Conservation (phyloP, 345 rosid genomes). For the Pistacia integerrima region DNA sequence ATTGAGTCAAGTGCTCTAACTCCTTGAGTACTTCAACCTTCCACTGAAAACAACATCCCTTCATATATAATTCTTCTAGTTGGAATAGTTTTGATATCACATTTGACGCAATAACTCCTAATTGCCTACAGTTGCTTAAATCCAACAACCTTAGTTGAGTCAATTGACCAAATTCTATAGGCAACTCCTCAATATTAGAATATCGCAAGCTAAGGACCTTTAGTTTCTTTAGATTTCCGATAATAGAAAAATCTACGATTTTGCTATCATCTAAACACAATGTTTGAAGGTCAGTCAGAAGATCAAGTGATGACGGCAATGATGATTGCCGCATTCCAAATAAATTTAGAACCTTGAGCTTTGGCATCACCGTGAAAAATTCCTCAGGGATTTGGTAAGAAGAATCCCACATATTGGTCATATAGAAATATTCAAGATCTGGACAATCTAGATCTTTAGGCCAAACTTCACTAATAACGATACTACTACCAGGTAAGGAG, state of each 20-base stretch:
- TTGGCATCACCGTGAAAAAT: not conserved
- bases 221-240: not conserved
- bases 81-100: not conserved
- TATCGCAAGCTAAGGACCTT: not conserved
- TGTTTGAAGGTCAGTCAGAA: not conserved
- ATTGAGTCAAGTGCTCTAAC: not conserved
- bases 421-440: not conserved
- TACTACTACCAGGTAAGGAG: too few relatives aligned
- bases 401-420: not conserved
- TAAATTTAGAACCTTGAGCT: not conserved
- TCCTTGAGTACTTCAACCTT: not conserved
- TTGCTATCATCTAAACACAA: not conserved
- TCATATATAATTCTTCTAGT: not conserved
- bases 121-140: not conserved
- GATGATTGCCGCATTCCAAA: too few relatives aligned
- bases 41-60: not conserved
- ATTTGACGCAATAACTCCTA: not conserved
- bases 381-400: too few relatives aligned
- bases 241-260: not conserved
- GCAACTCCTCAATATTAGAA: not conserved
- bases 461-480: too few relatives aligned
- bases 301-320: not conserved
- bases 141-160: not conserved
- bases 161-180: not conserved
- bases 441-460: not conserved